These are phyloP conservation scores for Jatropha multifida DNA, from an alignment of 441 rosid genomes.

Conservation along the genomic window DNA sequence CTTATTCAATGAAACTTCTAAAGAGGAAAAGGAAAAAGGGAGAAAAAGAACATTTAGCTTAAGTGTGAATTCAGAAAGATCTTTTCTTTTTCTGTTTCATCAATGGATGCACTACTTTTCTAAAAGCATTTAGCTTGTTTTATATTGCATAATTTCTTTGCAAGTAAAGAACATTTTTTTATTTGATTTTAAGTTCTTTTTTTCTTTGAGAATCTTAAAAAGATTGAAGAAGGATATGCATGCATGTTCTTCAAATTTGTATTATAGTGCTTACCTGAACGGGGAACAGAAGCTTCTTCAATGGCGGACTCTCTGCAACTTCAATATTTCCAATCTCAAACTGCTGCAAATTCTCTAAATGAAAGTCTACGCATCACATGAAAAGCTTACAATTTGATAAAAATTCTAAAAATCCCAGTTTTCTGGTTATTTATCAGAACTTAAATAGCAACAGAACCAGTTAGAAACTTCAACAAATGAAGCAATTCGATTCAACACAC, in stretches of 20 bases:
- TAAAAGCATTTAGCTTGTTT: slow-evolving; percentile 22
- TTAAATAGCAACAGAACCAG: background rate
- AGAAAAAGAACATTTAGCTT: slow-evolving; percentile 12
- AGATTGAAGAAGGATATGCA: background rate
- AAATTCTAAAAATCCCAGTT: background rate
- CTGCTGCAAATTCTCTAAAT: no score
- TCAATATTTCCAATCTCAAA: background rate
- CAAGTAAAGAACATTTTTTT: slow-evolving; percentile 41
- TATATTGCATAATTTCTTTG: slow-evolving; percentile 22
- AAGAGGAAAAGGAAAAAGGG: background rate
- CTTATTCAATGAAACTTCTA: background rate
- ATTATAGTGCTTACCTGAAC: slow-evolving; percentile 13
- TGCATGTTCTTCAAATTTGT: background rate
- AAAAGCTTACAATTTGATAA: no score
- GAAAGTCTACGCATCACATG: no score
- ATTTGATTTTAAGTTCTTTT: background rate
- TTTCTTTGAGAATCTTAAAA: background rate
- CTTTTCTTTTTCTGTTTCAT: background rate
- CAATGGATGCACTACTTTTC: slow-evolving; percentile 14
- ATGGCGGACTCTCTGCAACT: slow-evolving; percentile 1
- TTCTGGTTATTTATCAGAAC: background rate
- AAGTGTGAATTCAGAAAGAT: slow-evolving; percentile 25
- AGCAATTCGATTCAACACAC: background rate
- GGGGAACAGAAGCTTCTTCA: background rate
- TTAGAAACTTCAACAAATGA: background rate